Evolutionary conservation across 176 grass and related monocot genomes (phyloP).

Genomic region (Eremochloa ophiuroides): DNA sequence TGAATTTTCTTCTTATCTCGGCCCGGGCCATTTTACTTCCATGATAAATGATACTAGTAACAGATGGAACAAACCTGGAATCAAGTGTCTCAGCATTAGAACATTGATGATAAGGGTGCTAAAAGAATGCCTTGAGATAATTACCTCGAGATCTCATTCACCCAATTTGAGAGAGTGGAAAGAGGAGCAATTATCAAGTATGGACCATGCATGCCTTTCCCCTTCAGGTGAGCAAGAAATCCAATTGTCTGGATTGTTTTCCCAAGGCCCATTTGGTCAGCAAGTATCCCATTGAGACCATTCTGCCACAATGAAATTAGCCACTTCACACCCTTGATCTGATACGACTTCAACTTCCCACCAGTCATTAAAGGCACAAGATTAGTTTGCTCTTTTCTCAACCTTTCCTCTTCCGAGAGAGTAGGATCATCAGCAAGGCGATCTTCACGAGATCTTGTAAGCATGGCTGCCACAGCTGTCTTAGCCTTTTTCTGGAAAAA

Average conservation of each 20-base stretch:
- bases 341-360: conserved; percentile 84
- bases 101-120: background rate
- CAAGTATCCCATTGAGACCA: conserved; percentile 88
- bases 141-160: conserved; percentile 85
- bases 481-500: conserved; percentile 76
- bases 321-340: conserved; percentile 99
- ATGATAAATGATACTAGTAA: conserved; percentile 78
- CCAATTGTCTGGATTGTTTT: conserved; percentile 98
- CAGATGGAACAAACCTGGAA: conserved; percentile 85
- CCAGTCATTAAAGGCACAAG: conserved; percentile 94
- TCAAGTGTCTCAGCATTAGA: conserved; percentile 15
- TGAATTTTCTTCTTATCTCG: conserved; percentile 78
- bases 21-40: conserved; percentile 58
- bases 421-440: conserved; percentile 42
- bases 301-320: conserved; percentile 98
- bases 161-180: conserved; percentile 97
- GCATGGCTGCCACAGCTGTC: conserved; percentile 88
- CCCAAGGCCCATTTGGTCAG: conserved; percentile 98
- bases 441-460: conserved; percentile 67
- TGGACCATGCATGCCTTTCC: conserved; percentile 83
- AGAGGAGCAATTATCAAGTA: conserved; percentile 92
- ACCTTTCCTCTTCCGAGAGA: conserved; percentile 70
- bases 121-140: background rate
- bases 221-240: conserved; percentile 96
- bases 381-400: conserved; percentile 62